Base-by-base conservation (phyloP, 2,329 filamentous ascomycete species). In the Cadophora gregata region DNA sequence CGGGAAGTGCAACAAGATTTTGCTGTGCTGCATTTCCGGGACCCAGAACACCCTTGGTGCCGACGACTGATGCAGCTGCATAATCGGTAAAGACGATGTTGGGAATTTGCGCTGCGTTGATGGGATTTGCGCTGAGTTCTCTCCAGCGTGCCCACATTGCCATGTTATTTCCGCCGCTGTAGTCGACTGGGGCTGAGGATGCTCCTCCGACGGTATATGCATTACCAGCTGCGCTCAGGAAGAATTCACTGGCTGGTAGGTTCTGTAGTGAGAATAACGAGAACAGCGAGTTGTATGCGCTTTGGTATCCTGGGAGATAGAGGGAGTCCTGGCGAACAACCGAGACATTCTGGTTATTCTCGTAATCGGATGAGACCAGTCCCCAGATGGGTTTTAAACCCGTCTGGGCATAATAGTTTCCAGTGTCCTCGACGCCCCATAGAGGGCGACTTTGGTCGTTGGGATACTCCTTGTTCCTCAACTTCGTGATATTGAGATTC, bases 41-140 rank as follows among this genome's bases (percentile, higher is more conserved):
- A 2, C 69, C 68, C 9, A 70, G 61, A 27, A 70, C 64, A 0
- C 70, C 71, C 59, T 71, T 77, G 1, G 79, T 82, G 4, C 81
- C 81, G 0, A 82, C 75, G 0, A 83, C 78, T 1, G 79, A 73
- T n/a, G 80, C 81, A 0, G 81, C 78, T 1, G 78, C 77, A 7
- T 81, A 63, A 64, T 84, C 81, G 0, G 81, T 83, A 78, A 80
- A 83, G 5, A 83, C 76, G 0, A 82, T 72, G 67, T 82, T 80
- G 12, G 82, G 71, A 9, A 83, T 81, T 12, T 73, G 70, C 0
- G 75, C 74, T 1, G 78, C 76, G 0, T 69, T 72, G 0, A 63
- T 64, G 0, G 77, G 66, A 0, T 71, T 73, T 0, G 56, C 36
- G 0, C 78, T 78, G 1, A 81, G 72, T 2, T 77, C 66, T 66